A percentile compares a stretch with the other conserved stretches of the same genome.
Conservation (phyloP, 257 asterid species). For the Solanum piurae region DNA sequence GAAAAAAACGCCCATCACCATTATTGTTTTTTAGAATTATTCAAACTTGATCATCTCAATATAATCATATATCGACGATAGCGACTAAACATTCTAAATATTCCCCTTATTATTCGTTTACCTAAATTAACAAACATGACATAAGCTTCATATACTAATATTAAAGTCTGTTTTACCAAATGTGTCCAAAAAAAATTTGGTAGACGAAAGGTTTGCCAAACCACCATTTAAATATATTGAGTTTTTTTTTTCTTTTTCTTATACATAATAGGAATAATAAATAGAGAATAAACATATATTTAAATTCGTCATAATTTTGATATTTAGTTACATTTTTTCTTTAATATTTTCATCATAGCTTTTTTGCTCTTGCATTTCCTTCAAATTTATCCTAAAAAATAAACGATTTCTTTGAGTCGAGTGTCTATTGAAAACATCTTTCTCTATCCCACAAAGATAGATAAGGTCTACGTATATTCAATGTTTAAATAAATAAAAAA, state of each 20-base stretch:
- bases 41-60: too few species aligned
- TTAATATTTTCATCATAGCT: not conserved
- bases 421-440: not conserved
- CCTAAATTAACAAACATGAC: not conserved
- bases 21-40: too few species aligned
- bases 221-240: not conserved
- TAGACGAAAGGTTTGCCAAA: not conserved
- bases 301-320: not conserved
- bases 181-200: not conserved
- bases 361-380: not conserved
- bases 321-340: not conserved
- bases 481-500: too few species aligned
- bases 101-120: not conserved
- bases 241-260: too few species aligned
- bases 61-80: too few species aligned
- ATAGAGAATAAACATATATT: not conserved
- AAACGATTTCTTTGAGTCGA: accelerated
- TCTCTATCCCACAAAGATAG: not conserved
- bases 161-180: not conserved
- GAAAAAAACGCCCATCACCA: not conserved
- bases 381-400: not conserved
- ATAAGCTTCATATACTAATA: not conserved
- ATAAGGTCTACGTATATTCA: not conserved
- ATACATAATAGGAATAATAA: not conserved
- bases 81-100: not conserved